Evolutionary conservation across 495 filamentous ascomycete species (phyloP).

Genomic region (Penicillium pulvis): DNA sequence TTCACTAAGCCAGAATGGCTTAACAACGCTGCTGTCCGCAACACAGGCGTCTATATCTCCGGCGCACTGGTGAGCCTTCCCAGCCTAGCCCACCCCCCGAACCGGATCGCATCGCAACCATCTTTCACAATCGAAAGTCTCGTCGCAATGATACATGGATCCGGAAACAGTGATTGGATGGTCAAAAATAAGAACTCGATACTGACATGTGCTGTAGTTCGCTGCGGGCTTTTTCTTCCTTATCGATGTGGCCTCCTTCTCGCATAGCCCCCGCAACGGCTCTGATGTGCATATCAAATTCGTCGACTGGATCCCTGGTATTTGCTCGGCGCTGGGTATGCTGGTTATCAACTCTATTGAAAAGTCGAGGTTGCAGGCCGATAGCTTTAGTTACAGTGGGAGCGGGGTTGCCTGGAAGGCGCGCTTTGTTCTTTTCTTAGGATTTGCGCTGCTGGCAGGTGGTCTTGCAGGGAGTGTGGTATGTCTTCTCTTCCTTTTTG

Average conservation of each 20-base stretch:
- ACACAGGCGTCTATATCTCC: constrained; percentile 79
- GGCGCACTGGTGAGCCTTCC: constrained; percentile 74
- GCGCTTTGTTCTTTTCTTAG: constrained; percentile 89
- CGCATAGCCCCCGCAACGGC: constrained; percentile 73
- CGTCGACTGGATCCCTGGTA: constrained; percentile 97
- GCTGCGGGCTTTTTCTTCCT: constrained; percentile 96
- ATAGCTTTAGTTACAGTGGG: constrained; percentile 85
- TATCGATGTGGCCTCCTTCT: constrained; percentile 89
- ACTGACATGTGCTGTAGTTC: constrained; percentile 62
- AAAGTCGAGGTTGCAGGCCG: constrained; percentile 81
- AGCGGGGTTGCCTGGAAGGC: constrained; percentile 95
- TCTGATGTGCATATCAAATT: constrained; percentile 89
- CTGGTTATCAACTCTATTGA: constrained; percentile 99
- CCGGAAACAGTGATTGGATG: neutral
- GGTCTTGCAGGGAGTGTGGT: constrained; percentile 90
- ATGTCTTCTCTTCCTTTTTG: constrained; percentile 10
- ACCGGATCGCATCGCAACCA: constrained; percentile 2
- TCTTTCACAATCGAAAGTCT: neutral
- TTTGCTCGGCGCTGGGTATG: constrained; percentile 94
- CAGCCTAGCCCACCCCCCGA: constrained; percentile 3
- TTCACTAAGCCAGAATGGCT: constrained; percentile 85
- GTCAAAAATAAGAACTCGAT: neutral
- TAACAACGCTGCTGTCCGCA: constrained; percentile 80
- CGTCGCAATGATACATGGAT: constrained; percentile 1
- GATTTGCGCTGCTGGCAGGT: constrained; percentile 91